phyloP scores from a whole-genome alignment of 495 filamentous ascomycete genomes.

The Acidomyces sp. region DNA sequence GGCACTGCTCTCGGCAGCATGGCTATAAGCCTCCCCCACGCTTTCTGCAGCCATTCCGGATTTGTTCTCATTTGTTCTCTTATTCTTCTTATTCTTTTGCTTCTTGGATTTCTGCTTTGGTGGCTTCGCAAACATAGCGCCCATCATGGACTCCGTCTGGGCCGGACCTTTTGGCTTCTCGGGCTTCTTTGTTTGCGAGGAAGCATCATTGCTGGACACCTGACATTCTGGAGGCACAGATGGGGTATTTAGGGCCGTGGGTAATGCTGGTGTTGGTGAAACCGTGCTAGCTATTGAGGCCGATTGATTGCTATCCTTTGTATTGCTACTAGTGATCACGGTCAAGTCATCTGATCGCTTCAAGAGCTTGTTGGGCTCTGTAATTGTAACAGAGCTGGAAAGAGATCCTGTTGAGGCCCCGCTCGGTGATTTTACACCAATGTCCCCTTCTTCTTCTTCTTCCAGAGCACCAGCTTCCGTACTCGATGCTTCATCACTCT shows the following conservation, averaged over 20 bases:
- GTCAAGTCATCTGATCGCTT: neutral
- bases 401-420: neutral
- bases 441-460: too few relatives aligned
- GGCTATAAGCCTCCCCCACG: neutral
- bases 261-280: slow-evolving; percentile 9
- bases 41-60: neutral
- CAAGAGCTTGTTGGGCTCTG: neutral
- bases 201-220: neutral
- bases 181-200: slow-evolving; percentile 3
- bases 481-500: slow-evolving; percentile 4
- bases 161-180: slow-evolving; percentile 18
- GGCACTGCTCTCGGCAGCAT: neutral
- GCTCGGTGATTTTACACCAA: too few relatives aligned
- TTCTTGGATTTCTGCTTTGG: slow-evolving; percentile 13
- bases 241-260: slow-evolving; percentile 13
- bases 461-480: neutral
- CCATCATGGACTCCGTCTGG: slow-evolving; percentile 12
- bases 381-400: neutral
- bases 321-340: neutral
- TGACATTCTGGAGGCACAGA: neutral
- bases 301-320: neutral
- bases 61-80: slow-evolving; percentile 6
- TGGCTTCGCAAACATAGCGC: slow-evolving; percentile 11
- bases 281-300: slow-evolving; percentile 2
- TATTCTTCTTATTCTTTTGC: slow-evolving; percentile 12